Conservation (phyloP, 2,329 filamentous ascomycete species). For the Triangularia verruculosa region DNA sequence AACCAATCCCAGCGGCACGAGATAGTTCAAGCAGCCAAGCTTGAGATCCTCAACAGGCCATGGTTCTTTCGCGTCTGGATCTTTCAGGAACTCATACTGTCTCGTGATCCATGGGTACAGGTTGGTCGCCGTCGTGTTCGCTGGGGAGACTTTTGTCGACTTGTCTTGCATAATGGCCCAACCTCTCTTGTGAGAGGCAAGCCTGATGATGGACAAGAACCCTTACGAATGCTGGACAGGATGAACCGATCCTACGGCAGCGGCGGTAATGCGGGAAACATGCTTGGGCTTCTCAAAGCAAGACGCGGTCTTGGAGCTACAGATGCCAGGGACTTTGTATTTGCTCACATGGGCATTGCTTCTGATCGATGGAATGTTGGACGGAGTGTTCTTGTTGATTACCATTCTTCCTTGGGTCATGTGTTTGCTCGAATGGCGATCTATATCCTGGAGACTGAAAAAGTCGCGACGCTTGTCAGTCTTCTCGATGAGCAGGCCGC, state of each 20-base stretch:
- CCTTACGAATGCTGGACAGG: conserved; percentile 7
- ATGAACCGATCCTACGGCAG: conserved; percentile 9
- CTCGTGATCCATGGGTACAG: conserved; percentile 19
- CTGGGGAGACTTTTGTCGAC: conserved; percentile 3
- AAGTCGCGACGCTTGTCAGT: neutral
- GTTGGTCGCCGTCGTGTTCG: conserved; percentile 5
- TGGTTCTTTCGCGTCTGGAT: conserved; percentile 21
- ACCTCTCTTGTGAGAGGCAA: neutral
- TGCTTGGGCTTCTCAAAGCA: conserved; percentile 11
- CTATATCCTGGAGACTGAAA: conserved; percentile 9
- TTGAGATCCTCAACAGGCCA: conserved; percentile 8
- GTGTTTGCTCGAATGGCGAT: conserved; percentile 10
- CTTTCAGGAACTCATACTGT: conserved; percentile 19
- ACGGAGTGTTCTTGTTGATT: conserved; percentile 10
- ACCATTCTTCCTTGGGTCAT: conserved; percentile 5
- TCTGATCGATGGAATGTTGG: neutral
- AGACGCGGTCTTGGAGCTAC: conserved; percentile 16
- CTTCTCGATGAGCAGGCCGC: neutral
- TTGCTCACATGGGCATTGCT: conserved; percentile 16
- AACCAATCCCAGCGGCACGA: neutral
- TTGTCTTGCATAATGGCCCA: neutral
- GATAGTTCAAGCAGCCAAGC: conserved; percentile 1
- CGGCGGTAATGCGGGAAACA: neutral
- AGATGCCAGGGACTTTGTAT: conserved; percentile 17
- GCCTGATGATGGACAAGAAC: neutral